phyloP scores from a whole-genome alignment of 331 rosid species.

The Rhamnella rubrinervis region DNA sequence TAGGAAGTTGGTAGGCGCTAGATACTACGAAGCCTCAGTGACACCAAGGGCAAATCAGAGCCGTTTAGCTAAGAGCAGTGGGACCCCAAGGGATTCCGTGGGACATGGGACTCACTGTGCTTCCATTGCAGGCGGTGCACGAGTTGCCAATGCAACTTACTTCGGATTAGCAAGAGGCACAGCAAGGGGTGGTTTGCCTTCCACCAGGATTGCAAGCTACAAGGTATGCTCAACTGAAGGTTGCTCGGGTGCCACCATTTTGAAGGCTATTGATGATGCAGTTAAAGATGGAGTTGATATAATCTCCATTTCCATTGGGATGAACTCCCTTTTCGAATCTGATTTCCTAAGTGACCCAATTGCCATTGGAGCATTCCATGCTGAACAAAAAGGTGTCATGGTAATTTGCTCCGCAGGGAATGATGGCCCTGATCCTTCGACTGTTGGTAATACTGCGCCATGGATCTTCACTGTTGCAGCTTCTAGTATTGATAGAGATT shows the following conservation, averaged over 20 bases:
- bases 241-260: conserved; percentile 65
- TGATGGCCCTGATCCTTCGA: conserved; percentile 79
- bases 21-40: conserved; percentile 50
- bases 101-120: conserved; percentile 94
- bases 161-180: conserved; percentile 76
- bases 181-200: conserved; percentile 80
- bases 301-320: conserved; percentile 85
- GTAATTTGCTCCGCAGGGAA: conserved; percentile 92
- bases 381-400: conserved; percentile 73
- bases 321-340: conserved; percentile 56
- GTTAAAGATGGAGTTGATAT: conserved; percentile 82
- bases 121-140: conserved; percentile 69
- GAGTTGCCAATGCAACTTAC: conserved; percentile 65
- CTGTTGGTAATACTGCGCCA: conserved; percentile 82
- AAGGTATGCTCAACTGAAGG: conserved; percentile 81
- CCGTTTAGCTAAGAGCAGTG: conserved; percentile 26
- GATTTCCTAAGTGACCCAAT: conserved; percentile 74
- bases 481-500: conserved; percentile 84
- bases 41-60: conserved; percentile 34
- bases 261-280: conserved; percentile 90
- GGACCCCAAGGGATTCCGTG: conserved; percentile 72
- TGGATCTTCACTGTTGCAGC: conserved; percentile 94
- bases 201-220: conserved; percentile 72
- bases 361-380: conserved; percentile 95
- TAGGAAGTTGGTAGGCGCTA: conserved; percentile 95